Percentiles rank a stretch among this genome's conserved stretches.
Evolutionary conservation across 2,329 filamentous ascomycete genomes (phyloP).

Genomic region (Colletotrichum agaves): DNA sequence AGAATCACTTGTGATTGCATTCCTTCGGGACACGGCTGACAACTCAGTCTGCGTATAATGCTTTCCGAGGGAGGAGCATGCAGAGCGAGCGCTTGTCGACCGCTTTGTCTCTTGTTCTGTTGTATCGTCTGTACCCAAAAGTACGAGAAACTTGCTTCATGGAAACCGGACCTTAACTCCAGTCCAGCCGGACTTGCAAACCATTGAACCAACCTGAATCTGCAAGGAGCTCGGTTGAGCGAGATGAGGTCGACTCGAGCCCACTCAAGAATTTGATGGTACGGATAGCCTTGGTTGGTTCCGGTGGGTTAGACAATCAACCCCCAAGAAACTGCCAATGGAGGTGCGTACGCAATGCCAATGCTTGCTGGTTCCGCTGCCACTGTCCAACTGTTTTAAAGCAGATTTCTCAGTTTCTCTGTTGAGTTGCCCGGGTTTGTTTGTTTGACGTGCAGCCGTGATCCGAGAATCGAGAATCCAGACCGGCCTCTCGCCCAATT

Average conservation of each 20-base stretch:
- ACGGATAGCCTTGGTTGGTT: constrained; percentile 23
- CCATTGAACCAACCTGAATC: constrained; percentile 13
- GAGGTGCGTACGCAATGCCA: constrained; percentile 15
- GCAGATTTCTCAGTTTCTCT: background rate
- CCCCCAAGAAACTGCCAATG: constrained; percentile 14
- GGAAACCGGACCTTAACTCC: constrained; percentile 1
- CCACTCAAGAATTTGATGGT: constrained; percentile 10
- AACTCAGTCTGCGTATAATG: constrained; percentile 5
- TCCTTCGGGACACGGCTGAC: constrained; percentile 3
- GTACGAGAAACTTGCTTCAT: background rate
- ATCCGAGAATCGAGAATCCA: constrained; percentile 28
- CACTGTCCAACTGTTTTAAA: constrained; percentile 9
- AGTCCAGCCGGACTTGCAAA: background rate
- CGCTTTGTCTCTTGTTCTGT: background rate
- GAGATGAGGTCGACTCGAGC: constrained; percentile 33
- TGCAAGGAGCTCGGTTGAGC: constrained; percentile 34
- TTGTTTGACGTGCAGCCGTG: constrained; percentile 29
- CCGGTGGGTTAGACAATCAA: constrained; percentile 10
- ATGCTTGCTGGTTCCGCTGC: constrained; percentile 9
- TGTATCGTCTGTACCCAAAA: background rate
- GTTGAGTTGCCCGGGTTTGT: background rate
- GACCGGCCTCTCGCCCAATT: constrained; percentile 20
- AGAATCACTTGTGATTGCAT: constrained; percentile 15
- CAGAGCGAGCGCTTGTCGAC: constrained; percentile 2
- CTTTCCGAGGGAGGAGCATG: background rate